These are phyloP conservation scores for Trypanosoma cruzi DNA, from an alignment of 208 protist species.

Conservation along the genomic window DNA sequence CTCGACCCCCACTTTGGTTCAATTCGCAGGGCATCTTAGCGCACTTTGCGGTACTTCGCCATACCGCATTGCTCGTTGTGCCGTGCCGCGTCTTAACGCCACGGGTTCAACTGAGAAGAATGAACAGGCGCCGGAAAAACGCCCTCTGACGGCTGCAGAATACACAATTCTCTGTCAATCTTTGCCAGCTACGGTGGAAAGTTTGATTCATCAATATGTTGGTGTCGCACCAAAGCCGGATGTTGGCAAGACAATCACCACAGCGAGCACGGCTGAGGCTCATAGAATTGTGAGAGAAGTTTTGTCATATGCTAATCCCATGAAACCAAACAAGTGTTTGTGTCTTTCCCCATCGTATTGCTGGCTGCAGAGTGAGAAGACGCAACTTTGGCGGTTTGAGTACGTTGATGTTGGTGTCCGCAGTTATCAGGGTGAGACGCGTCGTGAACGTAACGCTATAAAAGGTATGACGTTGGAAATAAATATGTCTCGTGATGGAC, in stretches of 20 bases:
- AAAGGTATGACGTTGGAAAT: constrained; percentile 32
- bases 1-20: not conserved
- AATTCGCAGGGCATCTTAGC: constrained; percentile 24
- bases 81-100: not conserved
- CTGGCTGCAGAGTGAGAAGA: constrained; percentile 66
- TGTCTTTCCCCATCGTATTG: constrained; percentile 77
- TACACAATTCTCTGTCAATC: constrained; percentile 76
- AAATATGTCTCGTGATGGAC: constrained; percentile 36
- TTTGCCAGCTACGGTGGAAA: constrained; percentile 35
- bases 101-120: not conserved
- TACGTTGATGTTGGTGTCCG: constrained; percentile 78
- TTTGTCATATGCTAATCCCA: constrained; percentile 37
- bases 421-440: constrained; percentile 38
- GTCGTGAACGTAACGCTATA: constrained; percentile 49
- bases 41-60: constrained; percentile 13
- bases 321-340: constrained; percentile 50
- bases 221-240: constrained; percentile 40
- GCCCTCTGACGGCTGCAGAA: constrained; percentile 73
- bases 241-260: constrained; percentile 48
- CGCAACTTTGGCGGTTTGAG: constrained; percentile 66
- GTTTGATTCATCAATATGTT: constrained; percentile 52
- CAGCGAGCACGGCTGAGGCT: constrained; percentile 29
- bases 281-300: constrained; percentile 34
- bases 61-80: constrained; percentile 15
- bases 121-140: not conserved